phyloP scores from a whole-genome alignment of 768 basidiomycete species.

The Botryobasidium botryosum region DNA sequence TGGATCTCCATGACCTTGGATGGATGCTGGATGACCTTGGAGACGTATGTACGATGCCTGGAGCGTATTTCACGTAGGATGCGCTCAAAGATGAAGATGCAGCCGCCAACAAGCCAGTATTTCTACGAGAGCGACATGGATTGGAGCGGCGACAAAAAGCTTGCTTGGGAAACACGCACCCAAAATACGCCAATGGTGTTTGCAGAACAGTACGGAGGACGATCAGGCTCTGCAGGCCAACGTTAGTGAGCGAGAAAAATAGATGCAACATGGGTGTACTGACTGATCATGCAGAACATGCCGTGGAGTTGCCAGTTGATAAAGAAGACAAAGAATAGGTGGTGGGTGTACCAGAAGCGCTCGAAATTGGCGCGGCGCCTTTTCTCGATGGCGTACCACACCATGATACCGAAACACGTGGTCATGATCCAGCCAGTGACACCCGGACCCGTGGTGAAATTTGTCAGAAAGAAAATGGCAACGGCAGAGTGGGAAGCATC shows the following conservation, averaged over 20 bases:
- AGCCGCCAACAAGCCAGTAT: constrained; percentile 78
- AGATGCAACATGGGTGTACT: background rate
- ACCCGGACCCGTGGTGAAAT: constrained; percentile 27
- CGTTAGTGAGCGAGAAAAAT: no score
- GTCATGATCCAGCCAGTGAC: constrained; percentile 28
- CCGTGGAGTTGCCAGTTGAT: constrained; percentile 89
- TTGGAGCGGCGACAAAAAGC: constrained; percentile 5
- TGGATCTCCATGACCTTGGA: constrained; percentile 89
- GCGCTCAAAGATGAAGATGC: constrained; percentile 76
- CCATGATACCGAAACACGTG: constrained; percentile 47
- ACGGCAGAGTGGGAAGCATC: constrained; percentile 81
- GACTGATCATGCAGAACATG: constrained; percentile 85
- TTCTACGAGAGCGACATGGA: constrained; percentile 29
- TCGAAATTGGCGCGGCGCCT: constrained; percentile 63
- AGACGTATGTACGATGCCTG: constrained; percentile 80
- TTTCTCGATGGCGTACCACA: constrained; percentile 75
- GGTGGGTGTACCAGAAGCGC: constrained; percentile 76
- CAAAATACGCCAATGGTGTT: constrained; percentile 88
- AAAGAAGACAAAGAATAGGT: constrained; percentile 87
- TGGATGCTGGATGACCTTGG: constrained; percentile 90
- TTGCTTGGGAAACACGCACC: constrained; percentile 31
- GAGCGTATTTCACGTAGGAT: constrained; percentile 84
- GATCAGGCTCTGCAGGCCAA: constrained; percentile 66
- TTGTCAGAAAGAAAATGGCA: constrained; percentile 9
- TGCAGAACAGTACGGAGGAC: constrained; percentile 71